phyloP scores from a whole-genome alignment of 2,329 filamentous ascomycete species.

The Gnomoniopsis sp. region DNA sequence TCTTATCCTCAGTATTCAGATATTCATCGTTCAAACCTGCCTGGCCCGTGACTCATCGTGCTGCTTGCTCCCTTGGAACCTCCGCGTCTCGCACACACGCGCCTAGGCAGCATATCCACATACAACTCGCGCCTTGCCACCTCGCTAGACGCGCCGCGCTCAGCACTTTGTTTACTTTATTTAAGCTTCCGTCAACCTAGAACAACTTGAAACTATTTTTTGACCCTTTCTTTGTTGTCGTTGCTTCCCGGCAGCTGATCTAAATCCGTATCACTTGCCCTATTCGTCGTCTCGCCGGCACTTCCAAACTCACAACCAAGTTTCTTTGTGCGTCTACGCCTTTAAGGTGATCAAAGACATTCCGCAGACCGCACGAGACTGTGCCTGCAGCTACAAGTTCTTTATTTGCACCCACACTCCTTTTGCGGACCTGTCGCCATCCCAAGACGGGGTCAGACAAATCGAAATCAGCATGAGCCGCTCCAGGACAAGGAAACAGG shows the following conservation, averaged over 20 bases:
- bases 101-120: slow-evolving; percentile 11
- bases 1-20: neutral
- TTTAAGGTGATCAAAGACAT: neutral
- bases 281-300: neutral
- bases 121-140: slow-evolving; percentile 9
- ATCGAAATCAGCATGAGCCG: slow-evolving; percentile 3
- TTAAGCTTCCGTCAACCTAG: neutral
- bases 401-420: neutral
- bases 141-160: neutral
- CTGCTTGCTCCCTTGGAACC: neutral
- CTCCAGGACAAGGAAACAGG: slow-evolving; percentile 20
- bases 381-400: neutral
- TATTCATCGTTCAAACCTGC: neutral
- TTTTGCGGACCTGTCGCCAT: neutral
- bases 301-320: neutral
- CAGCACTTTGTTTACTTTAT: neutral
- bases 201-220: neutral
- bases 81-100: neutral
- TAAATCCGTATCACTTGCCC: neutral
- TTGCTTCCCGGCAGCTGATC: neutral
- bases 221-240: neutral
- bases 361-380: neutral
- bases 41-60: slow-evolving; percentile 10
- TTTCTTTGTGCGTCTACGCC: neutral
- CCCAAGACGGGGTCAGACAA: neutral